Evolutionary conservation across 768 basidiomycete species (phyloP), one percentile per base, ranked within the genome.

Genomic region (Lactarius vividus): DNA sequence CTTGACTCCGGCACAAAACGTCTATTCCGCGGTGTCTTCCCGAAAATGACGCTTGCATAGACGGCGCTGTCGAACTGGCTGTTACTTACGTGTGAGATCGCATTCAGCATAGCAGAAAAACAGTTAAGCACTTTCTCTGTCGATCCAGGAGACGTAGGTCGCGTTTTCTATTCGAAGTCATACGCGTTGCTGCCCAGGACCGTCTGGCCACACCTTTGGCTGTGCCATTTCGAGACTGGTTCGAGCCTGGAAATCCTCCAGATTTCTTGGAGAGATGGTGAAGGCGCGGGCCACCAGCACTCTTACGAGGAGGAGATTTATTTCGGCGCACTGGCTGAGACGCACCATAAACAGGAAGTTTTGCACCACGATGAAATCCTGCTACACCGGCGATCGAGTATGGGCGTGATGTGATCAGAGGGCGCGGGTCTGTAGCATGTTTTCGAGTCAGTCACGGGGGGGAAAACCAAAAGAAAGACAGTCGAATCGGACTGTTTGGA

Each of bases 331-430:
- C 61, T 5, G n/a, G 26, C 33, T 39, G 61, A 26, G 62, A n/a
- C 8, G 20, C 58, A 35, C 42, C 10, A 31, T 42, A 37, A 20
- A 39, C 33, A 35, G 31, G 31, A 53, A 53, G 52, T 31, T 59
- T 63, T 15, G 61, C 52, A 35, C 26, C 61, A 55, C 57, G 66
- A 16, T 67, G 61, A 26, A 67, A 67, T 31, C 66, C 66, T 37
- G 42, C 57, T 26, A 67, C 66, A 54, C 66, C 61, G 39, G 53
- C 57, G 7, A 67, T 63, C 9, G 31, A 23, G 29, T 67, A 67
- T 10, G 61, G 57, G 8, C 28, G 61, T 40, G 66, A 59, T 3
- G 66, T 67, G 13, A 67, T 55, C 9, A 67, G 28, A n/a, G 33
- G 20, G 29, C 49, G 61, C 26, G 31, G 61, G 13, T 26, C 61